These are phyloP conservation scores for Leishmania major DNA, from an alignment of 208 protist genomes.

Conservation along the genomic window DNA sequence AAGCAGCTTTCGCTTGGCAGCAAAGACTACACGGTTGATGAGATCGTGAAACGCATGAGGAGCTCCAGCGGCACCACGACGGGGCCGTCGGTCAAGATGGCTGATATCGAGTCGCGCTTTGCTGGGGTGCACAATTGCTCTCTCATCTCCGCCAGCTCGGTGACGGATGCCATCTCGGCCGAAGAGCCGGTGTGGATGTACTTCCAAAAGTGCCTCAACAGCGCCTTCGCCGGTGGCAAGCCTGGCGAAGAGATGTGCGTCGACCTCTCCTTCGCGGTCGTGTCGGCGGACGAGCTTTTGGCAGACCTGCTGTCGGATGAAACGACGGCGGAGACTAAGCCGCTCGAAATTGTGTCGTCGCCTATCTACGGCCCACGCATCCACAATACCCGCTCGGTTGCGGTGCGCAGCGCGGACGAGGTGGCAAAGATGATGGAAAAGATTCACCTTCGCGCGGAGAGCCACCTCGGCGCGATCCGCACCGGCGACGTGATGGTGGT, in stretches of 20 bases:
- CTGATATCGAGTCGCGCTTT: slow-evolving; percentile 39
- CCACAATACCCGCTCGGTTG: not conserved
- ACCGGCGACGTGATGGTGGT: slow-evolving; percentile 31
- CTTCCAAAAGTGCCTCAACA: slow-evolving; percentile 38
- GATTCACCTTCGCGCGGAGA: slow-evolving; percentile 21
- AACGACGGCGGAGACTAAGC: not conserved
- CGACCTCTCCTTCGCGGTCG: slow-evolving; percentile 39
- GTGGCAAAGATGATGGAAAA: slow-evolving; percentile 30
- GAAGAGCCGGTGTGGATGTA: slow-evolving; percentile 47
- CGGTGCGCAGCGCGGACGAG: slow-evolving; percentile 22
- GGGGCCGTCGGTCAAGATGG: slow-evolving; percentile 16
- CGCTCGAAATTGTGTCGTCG: slow-evolving; percentile 41
- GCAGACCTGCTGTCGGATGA: slow-evolving; percentile 32
- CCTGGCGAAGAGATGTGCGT: slow-evolving; percentile 34
- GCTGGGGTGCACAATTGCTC: slow-evolving; percentile 45
- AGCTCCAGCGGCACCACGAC: slow-evolving; percentile 15
- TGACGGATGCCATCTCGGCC: slow-evolving; percentile 9
- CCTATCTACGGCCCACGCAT: slow-evolving; percentile 42
- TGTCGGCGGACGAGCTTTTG: slow-evolving; percentile 28
- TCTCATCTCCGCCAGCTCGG: slow-evolving; percentile 34
- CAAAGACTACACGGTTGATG: slow-evolving; percentile 53
- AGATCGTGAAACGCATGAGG: slow-evolving; percentile 39
- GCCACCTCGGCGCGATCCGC: slow-evolving; percentile 22
- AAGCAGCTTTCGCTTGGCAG: slow-evolving; percentile 32
- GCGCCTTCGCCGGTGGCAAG: slow-evolving; percentile 28